A percentile compares a stretch with the other conserved stretches of the same genome.
phyloP scores from a whole-genome alignment of 208 protist species.

The Crithidia mellificae region DNA sequence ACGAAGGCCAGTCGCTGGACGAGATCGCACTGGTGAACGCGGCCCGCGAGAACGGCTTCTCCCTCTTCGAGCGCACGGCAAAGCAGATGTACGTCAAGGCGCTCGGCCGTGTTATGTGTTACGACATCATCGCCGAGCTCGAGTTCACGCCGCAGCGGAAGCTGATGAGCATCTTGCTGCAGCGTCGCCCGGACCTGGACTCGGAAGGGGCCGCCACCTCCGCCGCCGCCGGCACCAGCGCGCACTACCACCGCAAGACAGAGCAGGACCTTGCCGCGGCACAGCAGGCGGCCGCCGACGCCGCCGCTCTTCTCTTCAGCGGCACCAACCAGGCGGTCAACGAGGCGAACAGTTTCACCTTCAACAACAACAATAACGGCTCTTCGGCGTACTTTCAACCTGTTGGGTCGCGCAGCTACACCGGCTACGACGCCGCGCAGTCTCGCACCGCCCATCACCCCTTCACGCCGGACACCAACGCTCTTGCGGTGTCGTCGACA shows the following conservation, averaged over 20 bases:
- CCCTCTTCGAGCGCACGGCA: constrained; percentile 59
- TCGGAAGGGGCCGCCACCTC: constrained; percentile 21
- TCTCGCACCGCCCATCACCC: background rate
- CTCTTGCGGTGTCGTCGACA: background rate
- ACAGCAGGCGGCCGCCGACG: constrained; percentile 5
- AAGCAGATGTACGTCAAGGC: constrained; percentile 73
- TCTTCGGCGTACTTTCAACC: background rate
- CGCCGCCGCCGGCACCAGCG: constrained; percentile 21
- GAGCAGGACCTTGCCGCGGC: background rate
- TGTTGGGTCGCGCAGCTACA: background rate
- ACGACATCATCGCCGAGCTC: constrained; percentile 82
- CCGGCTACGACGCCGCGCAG: background rate
- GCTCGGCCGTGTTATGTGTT: constrained; percentile 57
- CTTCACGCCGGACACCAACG: background rate
- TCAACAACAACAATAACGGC: background rate
- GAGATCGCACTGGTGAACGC: constrained; percentile 90
- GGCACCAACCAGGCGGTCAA: background rate
- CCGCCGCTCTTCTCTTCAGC: background rate
- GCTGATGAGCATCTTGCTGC: constrained; percentile 85
- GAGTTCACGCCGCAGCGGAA: constrained; percentile 86
- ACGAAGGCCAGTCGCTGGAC: constrained; percentile 91
- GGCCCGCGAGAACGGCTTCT: constrained; percentile 81
- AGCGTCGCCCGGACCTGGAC: constrained; percentile 47
- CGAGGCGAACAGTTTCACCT: background rate
- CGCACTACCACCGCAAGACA: constrained; percentile 39